These are phyloP conservation scores for Fusarium incarnatum DNA, from an alignment of 2,329 filamentous ascomycete genomes.

Conservation along the genomic window DNA sequence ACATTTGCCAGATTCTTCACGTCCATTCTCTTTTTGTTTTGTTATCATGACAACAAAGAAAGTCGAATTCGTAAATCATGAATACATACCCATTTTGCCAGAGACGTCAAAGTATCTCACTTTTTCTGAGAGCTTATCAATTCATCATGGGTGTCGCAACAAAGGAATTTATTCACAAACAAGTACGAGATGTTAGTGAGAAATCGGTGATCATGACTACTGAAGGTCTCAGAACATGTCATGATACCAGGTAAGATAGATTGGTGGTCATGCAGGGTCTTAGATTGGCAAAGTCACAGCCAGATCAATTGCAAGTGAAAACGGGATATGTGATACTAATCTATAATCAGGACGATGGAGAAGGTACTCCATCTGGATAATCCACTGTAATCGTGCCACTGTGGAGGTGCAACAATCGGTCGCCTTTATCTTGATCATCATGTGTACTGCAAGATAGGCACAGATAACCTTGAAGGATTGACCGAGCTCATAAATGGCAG, in stretches of 20 bases:
- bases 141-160: not conserved
- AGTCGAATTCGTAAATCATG: not conserved
- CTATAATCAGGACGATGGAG: not conserved
- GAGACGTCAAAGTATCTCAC: not conserved
- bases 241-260: not conserved
- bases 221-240: not conserved
- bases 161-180: no score
- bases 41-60: not conserved
- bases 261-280: conserved; percentile 12
- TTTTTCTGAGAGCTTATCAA: not conserved
- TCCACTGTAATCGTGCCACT: conserved; percentile 2
- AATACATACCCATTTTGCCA: not conserved
- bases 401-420: not conserved
- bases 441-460: not conserved
- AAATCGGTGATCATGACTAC: not conserved
- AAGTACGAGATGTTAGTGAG: not conserved
- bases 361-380: conserved; percentile 5
- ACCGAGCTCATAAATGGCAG: not conserved
- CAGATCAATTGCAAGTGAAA: conserved; percentile 12
- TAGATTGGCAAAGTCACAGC: not conserved
- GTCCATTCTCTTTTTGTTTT: not conserved
- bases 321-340: not conserved
- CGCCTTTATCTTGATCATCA: conserved; percentile 14
- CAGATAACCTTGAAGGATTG: not conserved
- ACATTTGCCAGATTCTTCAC: not conserved